A percentile compares a stretch with the other conserved stretches of the same genome.
phyloP scores from a whole-genome alignment of 352 stramenopile species.

The Aphanomyces euteiches region DNA sequence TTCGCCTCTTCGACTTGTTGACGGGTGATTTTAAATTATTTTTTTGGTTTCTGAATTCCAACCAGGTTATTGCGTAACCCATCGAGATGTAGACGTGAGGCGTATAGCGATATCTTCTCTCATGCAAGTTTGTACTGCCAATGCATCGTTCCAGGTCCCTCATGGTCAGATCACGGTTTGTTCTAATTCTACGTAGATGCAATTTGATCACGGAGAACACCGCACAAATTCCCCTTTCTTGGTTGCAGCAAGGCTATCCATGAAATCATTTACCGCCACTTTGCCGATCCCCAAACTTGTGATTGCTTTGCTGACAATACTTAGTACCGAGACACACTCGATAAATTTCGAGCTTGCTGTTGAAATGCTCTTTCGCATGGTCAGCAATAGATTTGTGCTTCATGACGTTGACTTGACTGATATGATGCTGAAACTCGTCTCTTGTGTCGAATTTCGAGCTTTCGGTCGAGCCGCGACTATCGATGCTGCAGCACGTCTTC shows the following conservation, averaged over 20 bases:
- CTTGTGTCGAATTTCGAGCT: slow-evolving; percentile 75
- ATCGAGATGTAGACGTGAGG: slow-evolving; percentile 60
- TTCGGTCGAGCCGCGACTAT: slow-evolving; percentile 73
- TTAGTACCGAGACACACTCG: slow-evolving; percentile 66
- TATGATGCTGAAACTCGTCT: slow-evolving; percentile 68
- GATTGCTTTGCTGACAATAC: slow-evolving; percentile 64
- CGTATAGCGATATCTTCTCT: slow-evolving; percentile 61
- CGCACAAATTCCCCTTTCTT: slow-evolving; percentile 70
- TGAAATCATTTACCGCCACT: slow-evolving; percentile 35
- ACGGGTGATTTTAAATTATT: slow-evolving; percentile 35
- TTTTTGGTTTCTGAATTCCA: slow-evolving; percentile 23
- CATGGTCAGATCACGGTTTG: background rate
- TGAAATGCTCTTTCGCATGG: slow-evolving; percentile 60
- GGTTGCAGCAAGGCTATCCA: slow-evolving; percentile 45
- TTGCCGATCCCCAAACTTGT: slow-evolving; percentile 60
- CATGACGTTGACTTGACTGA: slow-evolving; percentile 84
- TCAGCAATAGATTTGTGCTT: slow-evolving; percentile 75
- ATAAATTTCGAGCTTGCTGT: slow-evolving; percentile 74
- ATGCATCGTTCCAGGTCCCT: slow-evolving; percentile 56
- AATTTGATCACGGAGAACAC: slow-evolving; percentile 54
- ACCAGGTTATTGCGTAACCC: slow-evolving; percentile 42
- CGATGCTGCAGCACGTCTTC: slow-evolving; percentile 46
- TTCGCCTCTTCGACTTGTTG: slow-evolving; percentile 82
- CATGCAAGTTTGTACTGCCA: slow-evolving; percentile 64
- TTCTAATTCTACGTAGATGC: slow-evolving; percentile 1